phyloP scores from a whole-genome alignment of 345 rosid species.

The Aquilaria sinensis region DNA sequence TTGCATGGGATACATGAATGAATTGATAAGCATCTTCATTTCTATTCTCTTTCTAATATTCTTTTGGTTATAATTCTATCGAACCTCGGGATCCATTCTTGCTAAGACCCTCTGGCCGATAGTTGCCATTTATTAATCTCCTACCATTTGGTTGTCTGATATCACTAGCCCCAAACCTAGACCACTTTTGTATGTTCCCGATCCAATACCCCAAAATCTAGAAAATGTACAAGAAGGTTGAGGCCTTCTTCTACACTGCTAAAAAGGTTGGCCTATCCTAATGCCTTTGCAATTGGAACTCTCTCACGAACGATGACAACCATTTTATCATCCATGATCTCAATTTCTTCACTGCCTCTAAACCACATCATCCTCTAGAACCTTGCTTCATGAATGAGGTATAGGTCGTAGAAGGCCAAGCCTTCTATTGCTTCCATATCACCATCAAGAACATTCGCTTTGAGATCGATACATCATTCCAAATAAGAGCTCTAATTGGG shows the following conservation, averaged over 20 bases:
- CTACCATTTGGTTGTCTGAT: no score
- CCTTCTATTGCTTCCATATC: slow-evolving; percentile 65
- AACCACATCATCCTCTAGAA: slow-evolving; percentile 56
- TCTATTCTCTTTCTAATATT: no score
- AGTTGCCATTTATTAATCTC: no score
- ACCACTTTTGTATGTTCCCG: slow-evolving; percentile 61
- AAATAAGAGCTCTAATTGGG: no score
- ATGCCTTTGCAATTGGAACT: slow-evolving; percentile 48
- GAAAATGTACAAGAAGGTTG: slow-evolving; percentile 71
- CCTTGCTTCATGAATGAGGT: slow-evolving; percentile 63
- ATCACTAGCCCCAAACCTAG: slow-evolving; percentile 35
- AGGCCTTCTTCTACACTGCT: slow-evolving; percentile 66
- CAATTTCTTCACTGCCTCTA: slow-evolving; percentile 66
- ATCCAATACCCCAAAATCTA: slow-evolving; percentile 53
- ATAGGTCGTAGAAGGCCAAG: slow-evolving; percentile 55
- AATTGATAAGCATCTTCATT: no score
- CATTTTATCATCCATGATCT: slow-evolving; percentile 54
- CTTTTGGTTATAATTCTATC: no score
- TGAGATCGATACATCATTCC: slow-evolving; percentile 22
- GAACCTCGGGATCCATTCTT: no score
- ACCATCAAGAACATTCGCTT: slow-evolving; percentile 67
- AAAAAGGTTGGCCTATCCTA: slow-evolving; percentile 65
- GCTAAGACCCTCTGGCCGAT: no score
- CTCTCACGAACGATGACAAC: slow-evolving; percentile 37
- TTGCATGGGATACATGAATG: no score